Evolutionary conservation across 73 alveolate species (phyloP), one percentile per base, ranked within the genome.

Genomic region (Uronychia binucleata): DNA sequence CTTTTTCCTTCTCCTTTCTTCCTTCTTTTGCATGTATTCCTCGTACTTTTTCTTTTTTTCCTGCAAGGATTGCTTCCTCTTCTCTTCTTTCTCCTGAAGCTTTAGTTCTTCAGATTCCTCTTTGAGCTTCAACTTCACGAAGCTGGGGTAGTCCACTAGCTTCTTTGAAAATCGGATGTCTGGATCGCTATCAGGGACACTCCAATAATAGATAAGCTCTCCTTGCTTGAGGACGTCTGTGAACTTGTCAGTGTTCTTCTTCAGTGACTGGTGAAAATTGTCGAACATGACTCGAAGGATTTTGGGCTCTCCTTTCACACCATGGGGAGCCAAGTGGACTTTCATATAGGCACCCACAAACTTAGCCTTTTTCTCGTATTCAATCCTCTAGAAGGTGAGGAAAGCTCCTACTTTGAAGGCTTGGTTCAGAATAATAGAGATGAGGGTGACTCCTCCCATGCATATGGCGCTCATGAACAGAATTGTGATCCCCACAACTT

Each of bases 281-380:
- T 67, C 78, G 26, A 67, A 67, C 78, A 67, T 26, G 14, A 67
- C 78, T 26, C 78, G 5, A 1, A 67, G 26, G 32, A 26, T 28
- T 67, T 67, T 67, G 31, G 78, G 78, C 30, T 67, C 32, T 28
- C 78, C 78, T 28, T 67, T 67, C 14, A 67, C 78, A 1, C 78
- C 78, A 67, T 67, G 5, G 31, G 5, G 31, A 67, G 30, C 32
- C 78, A 67, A 67, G 13, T 67, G 29, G 26, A 67, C 26, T 26
- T 26, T 25, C 32, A 67, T 67, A 30, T 13, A 67, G 13, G 34
- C 32, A 8, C 14, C 26, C 32, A 67, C 78, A 67, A 26, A 67
- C 26, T 67, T 67, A 26, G 78, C 78, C 30, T 26, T 67, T 26
- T 67, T 67, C 32, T 67, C 78, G 26, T 67, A 67, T 67, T 46